phyloP scores from a whole-genome alignment of 768 basidiomycete species.

The Lentinus brumalis region DNA sequence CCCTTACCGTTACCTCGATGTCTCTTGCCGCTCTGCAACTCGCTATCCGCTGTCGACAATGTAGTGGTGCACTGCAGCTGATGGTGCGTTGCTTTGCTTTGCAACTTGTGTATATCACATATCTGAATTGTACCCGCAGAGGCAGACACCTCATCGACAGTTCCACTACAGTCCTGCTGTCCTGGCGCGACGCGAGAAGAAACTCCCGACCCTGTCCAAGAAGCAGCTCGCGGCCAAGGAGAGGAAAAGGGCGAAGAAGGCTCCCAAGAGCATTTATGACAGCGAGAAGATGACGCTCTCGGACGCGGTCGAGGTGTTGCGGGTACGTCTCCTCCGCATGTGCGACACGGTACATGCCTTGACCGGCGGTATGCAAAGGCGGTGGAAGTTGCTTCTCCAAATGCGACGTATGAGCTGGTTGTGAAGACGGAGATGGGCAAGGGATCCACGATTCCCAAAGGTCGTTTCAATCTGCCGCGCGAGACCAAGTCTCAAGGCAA shows the following conservation, averaged over 20 bases:
- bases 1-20: slow-evolving; percentile 5
- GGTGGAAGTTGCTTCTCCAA: slow-evolving; percentile 78
- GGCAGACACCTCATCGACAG: slow-evolving; percentile 34
- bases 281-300: slow-evolving; percentile 65
- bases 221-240: slow-evolving; percentile 68
- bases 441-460: slow-evolving; percentile 84
- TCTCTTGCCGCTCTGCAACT: slow-evolving; percentile 15
- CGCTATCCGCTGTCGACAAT: slow-evolving; percentile 18
- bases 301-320: slow-evolving; percentile 70
- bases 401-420: slow-evolving; percentile 76
- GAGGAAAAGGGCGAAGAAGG: slow-evolving; percentile 57
- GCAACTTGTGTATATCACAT: background rate
- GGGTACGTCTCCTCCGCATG: slow-evolving; percentile 45
- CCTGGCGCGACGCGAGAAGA: slow-evolving; percentile 52
- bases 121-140: background rate
- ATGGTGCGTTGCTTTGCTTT: slow-evolving; percentile 1
- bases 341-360: background rate
- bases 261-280: slow-evolving; percentile 57
- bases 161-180: slow-evolving; percentile 55
- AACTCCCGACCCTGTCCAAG: slow-evolving; percentile 54
- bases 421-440: slow-evolving; percentile 79
- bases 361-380: slow-evolving; percentile 49
- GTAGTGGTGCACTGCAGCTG: slow-evolving; percentile 3
- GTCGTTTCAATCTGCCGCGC: slow-evolving; percentile 81
- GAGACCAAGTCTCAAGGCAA: slow-evolving; percentile 73